Base-by-base conservation (phyloP, 352 stramenopile genomes). In the Phytopythium oedochilum region DNA sequence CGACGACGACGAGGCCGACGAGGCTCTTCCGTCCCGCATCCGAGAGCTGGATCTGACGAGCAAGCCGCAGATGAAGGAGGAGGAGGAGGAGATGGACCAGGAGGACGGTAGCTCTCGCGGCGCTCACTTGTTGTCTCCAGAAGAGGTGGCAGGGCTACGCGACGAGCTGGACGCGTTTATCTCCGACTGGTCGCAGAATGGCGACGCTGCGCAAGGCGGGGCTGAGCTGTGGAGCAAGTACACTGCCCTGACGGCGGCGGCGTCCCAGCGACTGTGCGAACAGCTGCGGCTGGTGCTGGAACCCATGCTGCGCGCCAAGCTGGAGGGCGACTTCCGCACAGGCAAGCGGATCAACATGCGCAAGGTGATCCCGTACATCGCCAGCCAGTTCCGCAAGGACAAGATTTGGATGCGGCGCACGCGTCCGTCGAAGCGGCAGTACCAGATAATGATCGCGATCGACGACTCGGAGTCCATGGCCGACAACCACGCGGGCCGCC, bases 321-420 rank as follows among this genome's bases (percentile, higher is more conserved):
- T 99, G 15, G 87, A 97, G 65, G 97, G 97, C 12, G 97, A 99
- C 65, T 99, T 99, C 71, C 86, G 97, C 5, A 99, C 97, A 11
- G 97, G 97, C 34, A 99, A 99, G 73, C 82, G 97, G 53, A 99
- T 99, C 61, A 99, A 99, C 68, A 99, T 99, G 97, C 96, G 98
- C 57, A 97, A 98, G 58, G 97, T 99, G 50, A 99, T 99, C 75
- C 88, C 96, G 28, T 99, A 99, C 78, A 99, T 99, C 61, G 97
- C 98, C n/a, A 98, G 86, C 64, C 95, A 98, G 59, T 99, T 99
- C 75, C 84, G 97, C 29, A 99, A 99, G 71, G 98, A 99, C 76
- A 99, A 99, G 72, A 99, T 99, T 64, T 99, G 97, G 97, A 82
- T 99, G 53, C 85, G 97, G 28, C 84, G 98, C 39, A 99, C 97